Evolutionary conservation across 768 basidiomycete genomes (phyloP).

Genomic region (Cytidiella melzeri): DNA sequence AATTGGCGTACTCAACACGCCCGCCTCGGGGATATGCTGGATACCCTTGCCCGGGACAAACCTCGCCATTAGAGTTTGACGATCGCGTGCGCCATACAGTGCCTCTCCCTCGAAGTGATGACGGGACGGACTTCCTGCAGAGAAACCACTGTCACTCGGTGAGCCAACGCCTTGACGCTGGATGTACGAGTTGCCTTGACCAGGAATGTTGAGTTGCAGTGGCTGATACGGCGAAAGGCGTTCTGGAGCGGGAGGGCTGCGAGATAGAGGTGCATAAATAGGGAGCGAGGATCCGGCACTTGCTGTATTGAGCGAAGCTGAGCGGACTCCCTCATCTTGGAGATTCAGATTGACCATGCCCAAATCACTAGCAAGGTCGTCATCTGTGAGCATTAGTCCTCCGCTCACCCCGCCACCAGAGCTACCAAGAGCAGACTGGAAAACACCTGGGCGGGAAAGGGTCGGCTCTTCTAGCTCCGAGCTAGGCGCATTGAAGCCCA

Average conservation of each 20-base stretch:
- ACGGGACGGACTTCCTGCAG: slow-evolving; percentile 42
- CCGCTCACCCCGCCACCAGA: slow-evolving; percentile 33
- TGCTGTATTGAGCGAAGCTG: slow-evolving; percentile 45
- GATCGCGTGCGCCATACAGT: slow-evolving; percentile 21
- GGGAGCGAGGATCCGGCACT: slow-evolving; percentile 74
- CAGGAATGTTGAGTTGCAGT: slow-evolving; percentile 57
- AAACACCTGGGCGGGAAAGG: slow-evolving; percentile 24
- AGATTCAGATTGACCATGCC: slow-evolving; percentile 54
- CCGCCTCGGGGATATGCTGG: slow-evolving; percentile 42
- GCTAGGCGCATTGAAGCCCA: slow-evolving; percentile 63
- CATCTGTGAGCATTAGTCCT: slow-evolving; percentile 67
- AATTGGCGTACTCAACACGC: slow-evolving; percentile 45
- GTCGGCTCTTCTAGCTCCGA: slow-evolving; percentile 38
- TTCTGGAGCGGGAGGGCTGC: slow-evolving; percentile 54
- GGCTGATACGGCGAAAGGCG: slow-evolving; percentile 49
- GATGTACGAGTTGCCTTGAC: slow-evolving; percentile 31
- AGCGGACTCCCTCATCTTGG: slow-evolving; percentile 32
- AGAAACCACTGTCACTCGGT: slow-evolving; percentile 56
- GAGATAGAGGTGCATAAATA: slow-evolving; percentile 64
- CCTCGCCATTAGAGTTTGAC: slow-evolving; percentile 43
- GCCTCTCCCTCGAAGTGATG: slow-evolving; percentile 41
- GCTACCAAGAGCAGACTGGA: slow-evolving; percentile 25
- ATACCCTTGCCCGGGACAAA: slow-evolving; percentile 64
- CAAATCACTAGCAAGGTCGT: slow-evolving; percentile 72
- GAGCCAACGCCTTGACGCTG: slow-evolving; percentile 50